A percentile compares a stretch with the other conserved stretches of the same genome.
These are phyloP conservation scores for Colletotrichum acutatum DNA, from an alignment of 2,329 filamentous ascomycete species.

Conservation along the genomic window DNA sequence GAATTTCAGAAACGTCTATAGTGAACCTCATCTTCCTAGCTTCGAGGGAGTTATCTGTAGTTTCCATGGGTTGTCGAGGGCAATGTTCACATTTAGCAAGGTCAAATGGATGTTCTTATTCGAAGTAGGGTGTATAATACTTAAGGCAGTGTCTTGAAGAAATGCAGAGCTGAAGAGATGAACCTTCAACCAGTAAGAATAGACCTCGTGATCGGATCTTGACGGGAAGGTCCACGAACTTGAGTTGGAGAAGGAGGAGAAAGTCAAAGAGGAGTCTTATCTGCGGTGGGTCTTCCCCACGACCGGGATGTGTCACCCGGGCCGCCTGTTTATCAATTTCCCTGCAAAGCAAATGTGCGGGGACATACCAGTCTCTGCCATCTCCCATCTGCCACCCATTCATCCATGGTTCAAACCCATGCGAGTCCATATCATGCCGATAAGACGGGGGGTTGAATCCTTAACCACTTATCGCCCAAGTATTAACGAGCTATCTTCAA, in stretches of 20 bases:
- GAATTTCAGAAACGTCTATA: no score
- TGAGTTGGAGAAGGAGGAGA: not conserved
- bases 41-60: not conserved
- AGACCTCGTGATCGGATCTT: not conserved
- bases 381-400: not conserved
- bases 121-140: not conserved
- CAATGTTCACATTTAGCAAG: not conserved
- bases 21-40: not conserved
- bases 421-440: not conserved
- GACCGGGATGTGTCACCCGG: slow-evolving; percentile 10
- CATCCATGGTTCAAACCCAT: not conserved
- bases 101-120: no score
- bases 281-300: not conserved
- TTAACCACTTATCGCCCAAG: not conserved
- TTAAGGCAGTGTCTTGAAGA: no score
- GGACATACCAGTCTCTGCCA: not conserved
- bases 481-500: not conserved
- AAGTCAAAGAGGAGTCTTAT: not conserved
- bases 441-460: not conserved
- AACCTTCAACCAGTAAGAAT: not conserved
- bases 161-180: no score
- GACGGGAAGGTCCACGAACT: not conserved
- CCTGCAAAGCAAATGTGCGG: not conserved
- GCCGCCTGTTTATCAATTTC: not conserved
- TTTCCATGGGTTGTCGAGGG: rapidly evolving